These are phyloP conservation scores for Exophiala lecanii-corni DNA, from an alignment of 2,329 filamentous ascomycete species.

Conservation along the genomic window DNA sequence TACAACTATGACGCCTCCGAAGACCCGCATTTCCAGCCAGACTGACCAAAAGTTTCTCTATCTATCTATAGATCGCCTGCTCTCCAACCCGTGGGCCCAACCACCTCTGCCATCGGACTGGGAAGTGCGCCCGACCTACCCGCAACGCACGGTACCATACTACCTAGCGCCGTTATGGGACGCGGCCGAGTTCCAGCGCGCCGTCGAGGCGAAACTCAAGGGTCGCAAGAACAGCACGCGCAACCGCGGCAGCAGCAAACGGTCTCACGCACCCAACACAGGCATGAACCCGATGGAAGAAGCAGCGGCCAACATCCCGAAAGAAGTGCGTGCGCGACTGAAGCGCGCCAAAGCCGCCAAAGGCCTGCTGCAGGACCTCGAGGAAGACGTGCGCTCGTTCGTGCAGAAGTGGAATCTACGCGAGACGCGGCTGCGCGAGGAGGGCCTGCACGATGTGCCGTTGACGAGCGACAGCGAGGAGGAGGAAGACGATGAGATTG, in stretches of 20 bases:
- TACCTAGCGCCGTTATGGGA: slow-evolving; percentile 87
- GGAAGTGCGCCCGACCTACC: slow-evolving; percentile 75
- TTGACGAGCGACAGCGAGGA: slow-evolving; percentile 31
- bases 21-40: too few relatives aligned
- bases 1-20: background rate
- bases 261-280: slow-evolving; percentile 31
- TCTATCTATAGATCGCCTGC: slow-evolving; percentile 63
- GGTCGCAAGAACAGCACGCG: slow-evolving; percentile 31
- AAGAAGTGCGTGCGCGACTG: slow-evolving; percentile 71
- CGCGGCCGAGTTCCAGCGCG: slow-evolving; percentile 42
- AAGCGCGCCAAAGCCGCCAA: slow-evolving; percentile 77
- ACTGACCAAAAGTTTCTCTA: background rate
- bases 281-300: slow-evolving; percentile 32
- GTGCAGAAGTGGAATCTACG: slow-evolving; percentile 57
- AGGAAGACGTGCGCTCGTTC: slow-evolving; percentile 76
- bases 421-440: slow-evolving; percentile 44
- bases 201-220: slow-evolving; percentile 36
- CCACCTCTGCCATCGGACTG: slow-evolving; percentile 80
- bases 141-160: slow-evolving; percentile 71
- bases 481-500: slow-evolving; percentile 82
- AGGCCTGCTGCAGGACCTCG: slow-evolving; percentile 74
- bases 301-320: slow-evolving; percentile 55
- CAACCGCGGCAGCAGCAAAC: slow-evolving; percentile 33
- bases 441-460: slow-evolving; percentile 43
- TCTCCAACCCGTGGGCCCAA: slow-evolving; percentile 79